phyloP scores from a whole-genome alignment of 495 filamentous ascomycete genomes.

The Podospora didyma region DNA sequence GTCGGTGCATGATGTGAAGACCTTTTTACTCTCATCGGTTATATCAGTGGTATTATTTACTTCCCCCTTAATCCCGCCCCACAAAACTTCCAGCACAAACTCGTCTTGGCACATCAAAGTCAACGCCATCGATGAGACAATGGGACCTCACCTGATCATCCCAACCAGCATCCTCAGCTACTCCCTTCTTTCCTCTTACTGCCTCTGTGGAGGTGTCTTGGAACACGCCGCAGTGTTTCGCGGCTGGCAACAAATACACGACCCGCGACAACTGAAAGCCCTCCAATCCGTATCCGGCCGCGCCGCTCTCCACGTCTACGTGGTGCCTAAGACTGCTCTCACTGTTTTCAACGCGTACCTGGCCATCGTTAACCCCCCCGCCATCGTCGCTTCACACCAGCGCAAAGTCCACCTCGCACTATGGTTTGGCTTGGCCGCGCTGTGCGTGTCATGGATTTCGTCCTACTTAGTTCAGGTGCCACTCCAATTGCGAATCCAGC shows the following conservation, averaged over 20 bases:
- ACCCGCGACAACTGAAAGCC: conserved; percentile 5
- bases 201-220: neutral
- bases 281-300: neutral
- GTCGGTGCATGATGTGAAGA: too few species aligned
- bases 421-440: conserved; percentile 1
- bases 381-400: neutral
- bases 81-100: too few species aligned
- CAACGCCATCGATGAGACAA: too few species aligned
- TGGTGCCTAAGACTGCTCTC: conserved; percentile 1
- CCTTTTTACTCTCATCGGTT: too few species aligned
- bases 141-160: too few species aligned
- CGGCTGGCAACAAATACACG: conserved; percentile 2
- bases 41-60: too few species aligned
- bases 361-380: neutral
- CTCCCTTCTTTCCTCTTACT: too few species aligned
- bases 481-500: too few species aligned
- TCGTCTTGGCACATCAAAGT: too few species aligned
- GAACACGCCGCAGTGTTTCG: conserved; percentile 3
- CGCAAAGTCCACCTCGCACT: neutral
- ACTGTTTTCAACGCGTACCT: conserved; percentile 5
- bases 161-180: too few species aligned
- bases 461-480: neutral
- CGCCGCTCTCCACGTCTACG: conserved; percentile 2
- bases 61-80: too few species aligned
- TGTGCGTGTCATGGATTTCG: neutral